Conservation (phyloP, 2,329 filamentous ascomycete species). For the Calonectria hongkongensis region DNA sequence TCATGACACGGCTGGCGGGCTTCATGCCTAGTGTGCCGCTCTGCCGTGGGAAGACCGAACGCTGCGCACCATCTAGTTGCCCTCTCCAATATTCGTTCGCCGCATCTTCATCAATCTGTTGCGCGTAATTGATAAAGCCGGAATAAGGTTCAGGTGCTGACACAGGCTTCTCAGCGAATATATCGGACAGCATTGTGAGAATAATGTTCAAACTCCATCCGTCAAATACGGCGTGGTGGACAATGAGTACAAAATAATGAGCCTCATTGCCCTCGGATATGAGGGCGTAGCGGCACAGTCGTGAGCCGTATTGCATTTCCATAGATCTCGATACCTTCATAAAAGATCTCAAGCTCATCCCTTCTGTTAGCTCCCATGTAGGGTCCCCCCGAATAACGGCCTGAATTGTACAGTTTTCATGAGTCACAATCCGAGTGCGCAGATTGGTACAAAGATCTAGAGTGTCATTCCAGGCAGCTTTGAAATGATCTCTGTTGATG, state of each 20-base stretch:
- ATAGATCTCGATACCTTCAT: not conserved
- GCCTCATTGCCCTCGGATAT: not conserved
- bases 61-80: conserved; percentile 10
- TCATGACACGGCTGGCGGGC: conserved; percentile 63
- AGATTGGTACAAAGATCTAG: conserved; percentile 11
- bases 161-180: not conserved
- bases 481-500: not conserved
- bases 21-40: not conserved
- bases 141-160: conserved; percentile 20
- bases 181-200: not conserved
- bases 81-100: conserved; percentile 8
- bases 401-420: conserved; percentile 2
- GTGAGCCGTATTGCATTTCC: conserved; percentile 20
- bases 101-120: not conserved
- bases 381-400: not conserved
- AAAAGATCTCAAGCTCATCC: not conserved
- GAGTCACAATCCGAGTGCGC: conserved; percentile 16
- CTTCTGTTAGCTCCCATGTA: conserved; percentile 14
- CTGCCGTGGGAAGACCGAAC: not conserved
- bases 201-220: conserved; percentile 47
- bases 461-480: conserved; percentile 6
- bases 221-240: conserved; percentile 52
- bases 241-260: conserved; percentile 38
- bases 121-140: conserved; percentile 14
- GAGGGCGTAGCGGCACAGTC: conserved; percentile 22